A percentile compares a stretch with the other conserved stretches of the same genome.
These are phyloP conservation scores for Keithomyces neogunnii DNA, from an alignment of 2,329 filamentous ascomycete genomes.

Conservation along the genomic window DNA sequence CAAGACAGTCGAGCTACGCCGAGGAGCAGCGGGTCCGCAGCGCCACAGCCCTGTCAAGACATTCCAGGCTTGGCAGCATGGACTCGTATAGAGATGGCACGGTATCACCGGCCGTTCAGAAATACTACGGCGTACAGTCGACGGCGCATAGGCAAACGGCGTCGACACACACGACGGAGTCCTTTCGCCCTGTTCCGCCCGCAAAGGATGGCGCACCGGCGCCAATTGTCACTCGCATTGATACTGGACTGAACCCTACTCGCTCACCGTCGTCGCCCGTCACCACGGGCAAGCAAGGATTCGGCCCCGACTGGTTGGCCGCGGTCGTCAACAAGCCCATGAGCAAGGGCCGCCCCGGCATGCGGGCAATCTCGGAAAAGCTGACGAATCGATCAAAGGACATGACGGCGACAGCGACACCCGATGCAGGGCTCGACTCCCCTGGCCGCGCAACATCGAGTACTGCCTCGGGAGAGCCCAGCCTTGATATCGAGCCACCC, in stretches of 20 bases:
- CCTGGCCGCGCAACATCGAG: conserved; percentile 71
- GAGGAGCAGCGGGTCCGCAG: conserved; percentile 64
- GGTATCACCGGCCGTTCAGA: conserved; percentile 56
- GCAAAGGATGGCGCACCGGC: conserved; percentile 42
- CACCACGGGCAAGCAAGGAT: conserved; percentile 27
- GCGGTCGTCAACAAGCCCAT: conserved; percentile 40
- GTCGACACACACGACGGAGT: conserved; percentile 50
- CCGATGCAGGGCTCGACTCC: conserved; percentile 49
- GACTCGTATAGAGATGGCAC: conserved; percentile 61
- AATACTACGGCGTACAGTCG: conserved; percentile 54
- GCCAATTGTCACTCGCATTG: conserved; percentile 54
- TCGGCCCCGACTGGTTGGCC: conserved; percentile 49
- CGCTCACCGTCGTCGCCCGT: conserved; percentile 31
- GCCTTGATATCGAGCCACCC: conserved; percentile 72
- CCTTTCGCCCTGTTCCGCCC: conserved; percentile 39
- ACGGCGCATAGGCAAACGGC: conserved; percentile 50
- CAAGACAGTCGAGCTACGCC: conserved; percentile 66
- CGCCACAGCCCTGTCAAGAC: conserved; percentile 57
- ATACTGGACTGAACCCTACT: conserved; percentile 32
- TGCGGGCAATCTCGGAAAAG: conserved; percentile 80
- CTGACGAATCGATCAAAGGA: conserved; percentile 49
- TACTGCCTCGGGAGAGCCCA: conserved; percentile 55
- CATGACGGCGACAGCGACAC: conserved; percentile 27
- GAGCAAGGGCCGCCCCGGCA: conserved; percentile 50
- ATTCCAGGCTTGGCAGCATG: conserved; percentile 71